Evolutionary conservation across 1,139 yeast species (phyloP).

Genomic region (Blastobotrys apis): DNA sequence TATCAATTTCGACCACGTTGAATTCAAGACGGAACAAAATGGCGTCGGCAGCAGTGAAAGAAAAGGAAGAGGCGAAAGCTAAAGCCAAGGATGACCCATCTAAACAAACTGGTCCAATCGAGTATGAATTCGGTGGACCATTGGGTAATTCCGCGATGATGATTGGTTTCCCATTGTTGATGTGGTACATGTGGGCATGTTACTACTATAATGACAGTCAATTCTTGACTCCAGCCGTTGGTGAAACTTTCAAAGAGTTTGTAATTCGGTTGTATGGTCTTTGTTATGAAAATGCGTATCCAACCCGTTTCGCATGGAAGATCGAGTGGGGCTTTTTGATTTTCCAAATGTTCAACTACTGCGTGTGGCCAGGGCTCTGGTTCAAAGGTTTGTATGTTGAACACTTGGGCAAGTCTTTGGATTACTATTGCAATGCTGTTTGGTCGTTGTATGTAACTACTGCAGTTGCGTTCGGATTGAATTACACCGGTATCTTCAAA

Average conservation of each 20-base stretch:
- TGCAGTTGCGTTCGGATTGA: conserved; percentile 54
- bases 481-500: conserved; percentile 68
- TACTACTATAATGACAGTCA: conserved; percentile 73
- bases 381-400: conserved; percentile 89
- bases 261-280: conserved; percentile 43
- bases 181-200: conserved; percentile 96
- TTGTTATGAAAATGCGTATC: conserved; percentile 58
- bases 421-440: conserved; percentile 90
- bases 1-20: no score
- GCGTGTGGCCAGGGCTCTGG: conserved; percentile 91
- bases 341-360: conserved; percentile 71
- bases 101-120: conserved; percentile 20
- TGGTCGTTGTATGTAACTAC: conserved; percentile 73
- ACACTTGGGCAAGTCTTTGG: conserved; percentile 76
- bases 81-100: conserved; percentile 22
- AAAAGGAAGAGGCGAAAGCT: conserved; percentile 17
- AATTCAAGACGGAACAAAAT: no score
- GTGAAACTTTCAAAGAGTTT: conserved; percentile 58
- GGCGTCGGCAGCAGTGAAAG: conserved; percentile 18
- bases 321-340: conserved; percentile 66
- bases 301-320: conserved; percentile 61
- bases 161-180: conserved; percentile 82
- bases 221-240: conserved; percentile 63
- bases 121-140: conserved; percentile 90
- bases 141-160: conserved; percentile 92